Percentiles rank a stretch among this genome's conserved stretches.
Conservation (phyloP, 306 rosid species). For the Hippophae gyantsensis region DNA sequence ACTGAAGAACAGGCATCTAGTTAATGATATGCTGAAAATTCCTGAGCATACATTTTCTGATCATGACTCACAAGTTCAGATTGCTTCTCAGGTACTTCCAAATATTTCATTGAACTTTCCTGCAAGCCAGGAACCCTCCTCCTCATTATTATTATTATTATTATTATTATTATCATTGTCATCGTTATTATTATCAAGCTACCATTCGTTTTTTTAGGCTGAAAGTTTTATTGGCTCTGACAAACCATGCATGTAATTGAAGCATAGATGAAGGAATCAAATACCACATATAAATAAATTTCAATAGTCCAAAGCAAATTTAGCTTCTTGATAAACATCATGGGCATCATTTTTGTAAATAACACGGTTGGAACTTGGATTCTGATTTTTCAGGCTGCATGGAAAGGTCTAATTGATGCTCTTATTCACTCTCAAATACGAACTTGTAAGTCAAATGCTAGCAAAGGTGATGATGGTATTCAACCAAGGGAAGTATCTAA, state of each 20-base stretch:
- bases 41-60: constrained; percentile 74
- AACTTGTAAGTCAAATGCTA: constrained; percentile 23
- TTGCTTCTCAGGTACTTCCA: constrained; percentile 66
- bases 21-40: constrained; percentile 73
- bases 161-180: no score
- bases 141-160: no score
- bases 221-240: not conserved
- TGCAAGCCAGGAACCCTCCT: not conserved
- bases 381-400: constrained; percentile 49
- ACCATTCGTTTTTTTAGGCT: not conserved
- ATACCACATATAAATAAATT: not conserved
- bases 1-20: constrained; percentile 50
- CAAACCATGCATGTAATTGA: not conserved
- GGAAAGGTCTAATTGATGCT: constrained; percentile 85
- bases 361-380: not conserved
- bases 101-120: not conserved
- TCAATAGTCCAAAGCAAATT: no score
- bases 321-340: not conserved
- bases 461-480: constrained; percentile 18
- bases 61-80: constrained; percentile 67
- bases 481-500: constrained; percentile 17
- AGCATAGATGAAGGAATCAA: no score
- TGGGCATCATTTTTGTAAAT: constrained; percentile 1
- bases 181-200: not conserved
- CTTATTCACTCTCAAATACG: constrained; percentile 40